phyloP scores from a whole-genome alignment of 163 green algal genomes.

The Chlamydomonas reinhardtii region DNA sequence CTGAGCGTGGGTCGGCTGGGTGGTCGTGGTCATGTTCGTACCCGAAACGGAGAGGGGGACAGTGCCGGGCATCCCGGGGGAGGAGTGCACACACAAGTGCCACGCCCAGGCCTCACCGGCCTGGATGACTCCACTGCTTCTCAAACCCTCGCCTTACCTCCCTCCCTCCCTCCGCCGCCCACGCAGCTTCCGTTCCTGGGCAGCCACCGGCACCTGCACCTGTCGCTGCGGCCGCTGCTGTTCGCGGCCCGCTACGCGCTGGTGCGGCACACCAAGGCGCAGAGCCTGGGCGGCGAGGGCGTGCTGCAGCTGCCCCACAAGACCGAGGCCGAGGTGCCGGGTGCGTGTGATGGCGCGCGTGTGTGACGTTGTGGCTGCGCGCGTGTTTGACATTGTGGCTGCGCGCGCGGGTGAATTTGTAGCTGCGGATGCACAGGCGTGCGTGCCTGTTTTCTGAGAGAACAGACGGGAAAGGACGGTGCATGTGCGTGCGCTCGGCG shows the following conservation, averaged over 20 bases:
- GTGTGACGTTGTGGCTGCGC: neutral
- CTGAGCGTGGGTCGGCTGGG: too few relatives aligned
- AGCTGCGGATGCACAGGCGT: too few relatives aligned
- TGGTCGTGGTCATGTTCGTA: too few relatives aligned
- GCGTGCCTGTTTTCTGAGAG: neutral
- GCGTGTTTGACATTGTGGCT: too few relatives aligned
- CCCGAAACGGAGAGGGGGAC: too few relatives aligned
- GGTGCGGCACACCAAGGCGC: slow-evolving; percentile 78
- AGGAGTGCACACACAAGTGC: too few relatives aligned
- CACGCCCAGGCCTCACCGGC: too few relatives aligned
- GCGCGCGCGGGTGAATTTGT: too few relatives aligned
- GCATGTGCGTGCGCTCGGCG: too few relatives aligned
- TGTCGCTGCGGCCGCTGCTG: slow-evolving; percentile 49
- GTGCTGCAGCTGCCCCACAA: slow-evolving; percentile 75
- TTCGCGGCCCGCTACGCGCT: slow-evolving; percentile 60
- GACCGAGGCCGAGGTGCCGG: slow-evolving; percentile 67
- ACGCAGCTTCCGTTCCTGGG: neutral
- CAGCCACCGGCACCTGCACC: neutral
- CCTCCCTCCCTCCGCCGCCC: neutral
- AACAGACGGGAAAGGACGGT: too few relatives aligned
- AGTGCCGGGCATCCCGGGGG: too few relatives aligned
- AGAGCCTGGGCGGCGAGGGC: slow-evolving; percentile 66
- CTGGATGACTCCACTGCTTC: neutral
- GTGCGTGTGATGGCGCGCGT: neutral
- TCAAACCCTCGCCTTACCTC: too few relatives aligned